Evolutionary conservation across 192 early-diverging fungal species (phyloP).

Genomic region (Linnemannia schmuckeri): DNA sequence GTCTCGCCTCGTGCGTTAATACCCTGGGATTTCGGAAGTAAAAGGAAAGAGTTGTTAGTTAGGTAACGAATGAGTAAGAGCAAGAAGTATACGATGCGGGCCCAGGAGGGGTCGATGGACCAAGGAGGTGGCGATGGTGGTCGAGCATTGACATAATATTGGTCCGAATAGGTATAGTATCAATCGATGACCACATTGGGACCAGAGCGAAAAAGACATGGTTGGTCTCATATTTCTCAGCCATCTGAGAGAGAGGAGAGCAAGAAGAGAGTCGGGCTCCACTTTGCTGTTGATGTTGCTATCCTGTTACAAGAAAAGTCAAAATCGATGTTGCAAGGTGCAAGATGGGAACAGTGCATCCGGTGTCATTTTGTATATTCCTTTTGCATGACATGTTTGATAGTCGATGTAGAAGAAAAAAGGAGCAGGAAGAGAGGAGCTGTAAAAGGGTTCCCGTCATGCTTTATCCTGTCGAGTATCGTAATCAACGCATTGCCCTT

Average conservation of each 20-base stretch:
- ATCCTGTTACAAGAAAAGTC: not conserved
- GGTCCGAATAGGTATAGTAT: not conserved
- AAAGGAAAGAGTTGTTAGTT: not conserved
- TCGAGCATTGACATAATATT: not conserved
- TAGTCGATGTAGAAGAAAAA: too few relatives aligned
- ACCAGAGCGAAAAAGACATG: not conserved
- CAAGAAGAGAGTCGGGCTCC: not conserved
- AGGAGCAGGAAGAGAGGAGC: not conserved
- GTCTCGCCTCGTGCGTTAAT: conserved; percentile 71
- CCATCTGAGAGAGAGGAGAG: not conserved
- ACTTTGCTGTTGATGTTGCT: not conserved
- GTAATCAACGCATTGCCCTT: conserved; percentile 1
- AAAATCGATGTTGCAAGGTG: not conserved
- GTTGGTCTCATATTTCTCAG: conserved; percentile 4
- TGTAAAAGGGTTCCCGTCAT: conserved; percentile 3
- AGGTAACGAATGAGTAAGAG: not conserved
- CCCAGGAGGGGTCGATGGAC: not conserved
- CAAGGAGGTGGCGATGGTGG: not conserved
- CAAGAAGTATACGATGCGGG: too few relatives aligned
- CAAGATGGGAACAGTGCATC: not conserved
- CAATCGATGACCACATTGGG: conserved; percentile 5
- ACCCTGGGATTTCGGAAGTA: conserved; percentile 62
- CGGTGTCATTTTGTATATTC: not conserved
- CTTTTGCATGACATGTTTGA: not conserved
- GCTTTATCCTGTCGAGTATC: not conserved